phyloP scores from a whole-genome alignment of 495 filamentous ascomycete genomes.

The Xylaria sp. region DNA sequence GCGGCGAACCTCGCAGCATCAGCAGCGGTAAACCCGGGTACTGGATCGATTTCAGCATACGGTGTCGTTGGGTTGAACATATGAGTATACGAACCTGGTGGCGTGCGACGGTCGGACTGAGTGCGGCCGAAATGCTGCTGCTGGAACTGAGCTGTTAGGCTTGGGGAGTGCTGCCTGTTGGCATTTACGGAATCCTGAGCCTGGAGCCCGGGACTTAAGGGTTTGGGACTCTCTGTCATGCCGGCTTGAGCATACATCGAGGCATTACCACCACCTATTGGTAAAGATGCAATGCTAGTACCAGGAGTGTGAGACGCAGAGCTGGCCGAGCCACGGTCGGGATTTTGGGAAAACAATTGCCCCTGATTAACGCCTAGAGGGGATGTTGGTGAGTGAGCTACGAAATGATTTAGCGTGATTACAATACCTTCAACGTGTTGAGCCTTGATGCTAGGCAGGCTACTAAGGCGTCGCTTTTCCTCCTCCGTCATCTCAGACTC shows the following conservation, averaged over 20 bases:
- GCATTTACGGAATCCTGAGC: slow-evolving; percentile 59
- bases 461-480: slow-evolving; percentile 60
- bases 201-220: slow-evolving; percentile 75
- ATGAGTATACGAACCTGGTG: slow-evolving; percentile 47
- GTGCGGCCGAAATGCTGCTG: slow-evolving; percentile 69
- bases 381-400: slow-evolving; percentile 34
- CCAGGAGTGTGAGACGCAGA: slow-evolving; percentile 60
- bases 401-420: slow-evolving; percentile 45
- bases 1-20: slow-evolving; percentile 54
- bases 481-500: slow-evolving; percentile 60
- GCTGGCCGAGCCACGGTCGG: slow-evolving; percentile 59
- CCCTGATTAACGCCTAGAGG: slow-evolving; percentile 62
- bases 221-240: slow-evolving; percentile 88
- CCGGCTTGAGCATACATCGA: slow-evolving; percentile 72
- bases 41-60: slow-evolving; percentile 40
- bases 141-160: slow-evolving; percentile 67
- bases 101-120: slow-evolving; percentile 49
- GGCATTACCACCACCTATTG: slow-evolving; percentile 54
- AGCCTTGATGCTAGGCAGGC: slow-evolving; percentile 75
- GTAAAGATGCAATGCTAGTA: slow-evolving; percentile 56
- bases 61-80: slow-evolving; percentile 36
- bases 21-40: slow-evolving; percentile 54
- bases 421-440: slow-evolving; percentile 65
- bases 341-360: slow-evolving; percentile 67
- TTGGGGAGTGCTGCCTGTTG: slow-evolving; percentile 72